A percentile compares a stretch with the other conserved stretches of the same genome.
These are phyloP conservation scores for Penicillium pulvis DNA, from an alignment of 495 filamentous ascomycete genomes.

Conservation along the genomic window DNA sequence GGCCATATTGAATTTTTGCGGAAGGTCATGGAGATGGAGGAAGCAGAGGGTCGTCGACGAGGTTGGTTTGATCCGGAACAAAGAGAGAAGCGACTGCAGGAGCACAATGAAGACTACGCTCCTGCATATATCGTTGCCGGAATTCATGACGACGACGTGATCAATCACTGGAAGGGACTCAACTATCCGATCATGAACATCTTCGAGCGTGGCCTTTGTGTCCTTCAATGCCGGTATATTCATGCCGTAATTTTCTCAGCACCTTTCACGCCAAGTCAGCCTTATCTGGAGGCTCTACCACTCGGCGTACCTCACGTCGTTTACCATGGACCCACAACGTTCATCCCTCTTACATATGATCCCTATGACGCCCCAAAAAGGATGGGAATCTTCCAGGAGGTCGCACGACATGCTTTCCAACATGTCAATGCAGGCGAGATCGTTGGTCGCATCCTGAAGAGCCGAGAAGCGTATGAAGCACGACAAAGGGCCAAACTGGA, in stretches of 20 bases:
- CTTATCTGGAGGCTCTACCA: constrained; percentile 75
- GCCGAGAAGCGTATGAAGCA: constrained; percentile 82
- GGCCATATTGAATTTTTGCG: constrained; percentile 95
- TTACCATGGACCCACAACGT: constrained; percentile 92
- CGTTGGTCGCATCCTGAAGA: constrained; percentile 83
- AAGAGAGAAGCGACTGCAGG: constrained; percentile 59
- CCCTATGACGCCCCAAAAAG: constrained; percentile 78
- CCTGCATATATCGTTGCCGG: constrained; percentile 87
- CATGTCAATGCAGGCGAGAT: constrained; percentile 92
- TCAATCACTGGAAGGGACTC: constrained; percentile 92
- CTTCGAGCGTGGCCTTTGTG: constrained; percentile 92
- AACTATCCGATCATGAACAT: constrained; percentile 99
- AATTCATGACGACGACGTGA: constrained; percentile 90
- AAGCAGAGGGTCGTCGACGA: constrained; percentile 58
- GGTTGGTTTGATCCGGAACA: constrained; percentile 75
- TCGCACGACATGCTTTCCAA: constrained; percentile 72
- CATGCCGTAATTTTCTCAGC: constrained; percentile 85
- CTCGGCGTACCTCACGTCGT: constrained; percentile 76
- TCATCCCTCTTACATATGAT: constrained; percentile 85
- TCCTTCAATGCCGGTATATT: constrained; percentile 92
- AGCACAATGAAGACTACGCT: constrained; percentile 67
- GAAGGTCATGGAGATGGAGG: constrained; percentile 69
- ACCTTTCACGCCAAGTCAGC: constrained; percentile 76
- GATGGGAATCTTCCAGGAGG: constrained; percentile 77
- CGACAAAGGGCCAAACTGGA: constrained; percentile 84